Evolutionary conservation across 768 basidiomycete species (phyloP).

Genomic region (Lactifluus echinatus): DNA sequence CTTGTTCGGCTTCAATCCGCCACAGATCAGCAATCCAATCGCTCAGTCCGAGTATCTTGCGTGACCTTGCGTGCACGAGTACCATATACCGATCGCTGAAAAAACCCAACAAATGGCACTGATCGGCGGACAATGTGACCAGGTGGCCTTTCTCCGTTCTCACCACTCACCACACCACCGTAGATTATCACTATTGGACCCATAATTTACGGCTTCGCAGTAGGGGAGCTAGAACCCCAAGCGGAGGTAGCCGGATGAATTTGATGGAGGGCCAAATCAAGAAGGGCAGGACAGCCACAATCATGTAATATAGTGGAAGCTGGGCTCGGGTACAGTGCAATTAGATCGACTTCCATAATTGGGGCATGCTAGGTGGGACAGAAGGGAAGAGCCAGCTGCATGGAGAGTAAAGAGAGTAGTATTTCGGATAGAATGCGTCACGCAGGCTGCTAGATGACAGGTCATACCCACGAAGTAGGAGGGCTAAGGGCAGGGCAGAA

Average conservation of each 20-base stretch:
- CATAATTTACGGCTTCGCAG: neutral
- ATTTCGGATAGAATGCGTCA: neutral
- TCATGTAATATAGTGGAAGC: neutral
- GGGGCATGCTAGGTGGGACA: neutral
- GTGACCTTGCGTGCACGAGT: too few relatives aligned
- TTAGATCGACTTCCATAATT: neutral
- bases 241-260: neutral
- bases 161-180: too few relatives aligned
- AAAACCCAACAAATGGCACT: too few relatives aligned
- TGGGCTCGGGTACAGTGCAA: neutral
- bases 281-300: neutral
- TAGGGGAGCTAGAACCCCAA: neutral
- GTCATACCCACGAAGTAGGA: neutral
- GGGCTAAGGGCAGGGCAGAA: neutral
- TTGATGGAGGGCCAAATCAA: neutral
- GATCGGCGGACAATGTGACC: too few relatives aligned
- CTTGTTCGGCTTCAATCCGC: too few relatives aligned
- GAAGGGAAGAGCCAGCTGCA: neutral
- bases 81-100: too few relatives aligned
- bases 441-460: neutral
- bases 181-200: conserved; percentile 3
- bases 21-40: too few relatives aligned
- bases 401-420: neutral
- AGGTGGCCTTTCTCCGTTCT: too few relatives aligned
- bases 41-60: too few relatives aligned